Evolutionary conservation across 345 rosid genomes (phyloP).

Genomic region (Nephelium lappaceum): DNA sequence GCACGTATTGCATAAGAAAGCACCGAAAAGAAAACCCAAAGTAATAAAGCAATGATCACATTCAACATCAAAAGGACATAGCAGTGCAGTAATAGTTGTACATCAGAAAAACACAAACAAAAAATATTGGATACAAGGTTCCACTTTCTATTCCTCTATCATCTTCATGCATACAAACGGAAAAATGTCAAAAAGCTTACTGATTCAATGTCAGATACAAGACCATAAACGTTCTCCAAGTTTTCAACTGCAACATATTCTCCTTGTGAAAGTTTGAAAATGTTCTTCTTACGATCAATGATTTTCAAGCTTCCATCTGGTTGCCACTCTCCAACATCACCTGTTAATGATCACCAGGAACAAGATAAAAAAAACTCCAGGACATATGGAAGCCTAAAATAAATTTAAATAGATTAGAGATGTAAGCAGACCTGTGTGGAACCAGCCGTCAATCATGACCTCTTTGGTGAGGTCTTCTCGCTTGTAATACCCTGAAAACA

Average conservation of each 20-base stretch:
- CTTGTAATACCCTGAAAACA: constrained; percentile 90
- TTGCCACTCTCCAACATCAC: constrained; percentile 99
- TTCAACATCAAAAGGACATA: not conserved
- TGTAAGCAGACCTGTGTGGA: constrained; percentile 73
- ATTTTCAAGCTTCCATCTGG: constrained; percentile 92
- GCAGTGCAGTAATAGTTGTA: no score
- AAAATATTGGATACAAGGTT: not conserved
- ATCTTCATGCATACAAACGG: not conserved
- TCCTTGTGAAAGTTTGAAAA: constrained; percentile 97
- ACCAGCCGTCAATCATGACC: constrained; percentile 89
- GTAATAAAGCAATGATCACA: not conserved
- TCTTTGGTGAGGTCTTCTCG: constrained; percentile 89
- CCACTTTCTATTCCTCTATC: not conserved
- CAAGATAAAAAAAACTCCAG: not conserved
- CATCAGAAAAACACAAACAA: not conserved
- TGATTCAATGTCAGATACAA: constrained; percentile 65
- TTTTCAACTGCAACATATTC: constrained; percentile 98
- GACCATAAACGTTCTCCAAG: constrained; percentile 83
- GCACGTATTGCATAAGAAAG: not conserved
- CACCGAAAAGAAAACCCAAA: not conserved
- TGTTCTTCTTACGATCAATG: constrained; percentile 91
- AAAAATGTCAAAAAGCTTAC: constrained; percentile 35
- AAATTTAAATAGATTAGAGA: constrained; percentile 1
- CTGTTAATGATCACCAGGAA: constrained; percentile 35
- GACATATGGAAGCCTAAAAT: not conserved